Base-by-base conservation (phyloP, 176 grass and related monocot species). In the Ensete glaucum region DNA sequence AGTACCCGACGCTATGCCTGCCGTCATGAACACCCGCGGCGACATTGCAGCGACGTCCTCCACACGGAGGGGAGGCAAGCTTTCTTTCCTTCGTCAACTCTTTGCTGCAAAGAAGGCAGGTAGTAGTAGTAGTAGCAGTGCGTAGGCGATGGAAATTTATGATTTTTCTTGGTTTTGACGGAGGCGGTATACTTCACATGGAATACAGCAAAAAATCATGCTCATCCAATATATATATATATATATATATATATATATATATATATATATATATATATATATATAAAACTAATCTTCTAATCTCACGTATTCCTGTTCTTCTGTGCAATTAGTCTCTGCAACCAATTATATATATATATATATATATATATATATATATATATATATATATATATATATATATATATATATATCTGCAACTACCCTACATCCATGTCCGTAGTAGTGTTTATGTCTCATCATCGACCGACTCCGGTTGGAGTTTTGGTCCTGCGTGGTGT, bases 11-110 rank as follows among this genome's bases (percentile, higher is more conserved):
- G 79, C 89, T 71, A 77, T 75, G 0, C 65, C 70, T 0, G 73
- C 85, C 5, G 80, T 88, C 9, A 29, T 85, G 82, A 87, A 78
- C 86, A 79, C 72, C 16, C 84, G 81, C 73, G 86, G 84, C 49
- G 69, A 84, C 48, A 83, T 89, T 58, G 88, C 89, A 3, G 85
- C 90, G 11, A 86, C 95, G 19, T 81, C 91, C 64, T 83, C 89
- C 74, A 79, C 91, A 9, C 88, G 91, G 0, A 82, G 79, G 64
- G 92, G 96, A 72, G 83, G 83, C 80, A 99, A 99, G 84, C 83
- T 91, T 67, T 91, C 86, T 11, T 90, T 99, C 72, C 86, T 99
- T 78, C 89, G 96, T 66, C 96, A 99, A 78, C 96, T 99, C 71
- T 91, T 99, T 7, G 87, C 91, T 70, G 90, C 86, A 67, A 99